Percentiles rank a stretch among this genome's conserved stretches.
phyloP scores from a whole-genome alignment of 306 rosid species.

The Dryas alaskensis region DNA sequence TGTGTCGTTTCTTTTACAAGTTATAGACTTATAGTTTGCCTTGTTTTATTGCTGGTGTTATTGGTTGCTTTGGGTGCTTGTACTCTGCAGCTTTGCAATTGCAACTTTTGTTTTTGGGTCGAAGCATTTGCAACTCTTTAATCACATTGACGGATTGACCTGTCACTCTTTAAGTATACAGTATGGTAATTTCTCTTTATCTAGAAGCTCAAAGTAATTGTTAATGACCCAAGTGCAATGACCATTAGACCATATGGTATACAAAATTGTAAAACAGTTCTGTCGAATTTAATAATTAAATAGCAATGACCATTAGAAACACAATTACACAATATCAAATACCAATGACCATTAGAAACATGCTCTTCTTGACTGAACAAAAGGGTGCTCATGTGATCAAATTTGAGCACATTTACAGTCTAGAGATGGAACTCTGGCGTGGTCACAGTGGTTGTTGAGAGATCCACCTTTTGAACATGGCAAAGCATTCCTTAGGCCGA shows the following conservation, averaged over 20 bases:
- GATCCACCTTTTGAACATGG: conserved; percentile 28
- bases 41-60: background rate
- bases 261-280: too few relatives aligned
- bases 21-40: background rate
- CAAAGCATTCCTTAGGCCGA: conserved; percentile 26
- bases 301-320: too few relatives aligned
- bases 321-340: too few relatives aligned
- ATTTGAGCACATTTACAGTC: background rate
- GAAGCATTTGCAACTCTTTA: background rate
- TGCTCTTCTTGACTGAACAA: background rate
- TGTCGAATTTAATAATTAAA: too few relatives aligned
- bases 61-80: background rate
- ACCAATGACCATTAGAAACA: background rate
- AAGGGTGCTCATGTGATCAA: background rate
- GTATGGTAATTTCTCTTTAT: too few relatives aligned
- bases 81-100: background rate
- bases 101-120: background rate
- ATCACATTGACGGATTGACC: too few relatives aligned
- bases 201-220: too few relatives aligned
- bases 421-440: background rate
- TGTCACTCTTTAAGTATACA: too few relatives aligned
- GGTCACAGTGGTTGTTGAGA: conserved; percentile 16
- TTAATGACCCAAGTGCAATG: too few relatives aligned
- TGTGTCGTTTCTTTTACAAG: background rate
- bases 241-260: too few relatives aligned